These are phyloP conservation scores for Tolypocladium cylindrosporum DNA, from an alignment of 2,329 filamentous ascomycete species.

Conservation along the genomic window DNA sequence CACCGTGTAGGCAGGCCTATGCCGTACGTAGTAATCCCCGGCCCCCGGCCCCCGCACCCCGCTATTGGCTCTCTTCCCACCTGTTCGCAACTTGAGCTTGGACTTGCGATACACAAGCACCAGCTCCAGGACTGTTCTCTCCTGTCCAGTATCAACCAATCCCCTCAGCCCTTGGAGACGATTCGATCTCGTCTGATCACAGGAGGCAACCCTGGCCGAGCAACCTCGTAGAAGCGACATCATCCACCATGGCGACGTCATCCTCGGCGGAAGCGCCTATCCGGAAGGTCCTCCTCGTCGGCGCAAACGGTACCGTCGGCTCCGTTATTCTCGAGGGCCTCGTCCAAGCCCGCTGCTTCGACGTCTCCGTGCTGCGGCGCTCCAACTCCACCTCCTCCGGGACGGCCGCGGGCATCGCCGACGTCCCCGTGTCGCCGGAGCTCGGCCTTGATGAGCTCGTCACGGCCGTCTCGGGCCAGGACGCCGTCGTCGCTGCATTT, in stretches of 20 bases:
- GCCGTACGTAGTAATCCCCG: too few species aligned
- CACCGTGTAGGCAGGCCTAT: too few species aligned
- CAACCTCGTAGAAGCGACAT: background rate
- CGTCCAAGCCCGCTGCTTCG: slow-evolving; percentile 27
- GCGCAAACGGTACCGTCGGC: slow-evolving; percentile 29
- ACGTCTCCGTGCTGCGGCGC: slow-evolving; percentile 46
- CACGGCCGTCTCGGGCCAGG: slow-evolving; percentile 40
- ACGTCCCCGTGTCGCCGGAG: slow-evolving; percentile 17
- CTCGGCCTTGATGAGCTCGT: slow-evolving; percentile 27
- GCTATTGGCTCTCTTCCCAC: too few species aligned
- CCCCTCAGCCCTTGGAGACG: background rate
- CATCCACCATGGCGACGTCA: background rate
- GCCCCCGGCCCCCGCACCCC: too few species aligned
- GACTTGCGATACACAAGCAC: background rate
- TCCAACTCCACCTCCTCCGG: slow-evolving; percentile 18
- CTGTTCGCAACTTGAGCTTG: background rate
- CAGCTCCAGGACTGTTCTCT: background rate
- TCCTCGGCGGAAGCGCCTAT: slow-evolving; percentile 5
- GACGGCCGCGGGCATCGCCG: slow-evolving; percentile 7
- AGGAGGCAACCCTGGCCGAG: background rate
- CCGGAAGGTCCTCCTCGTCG: slow-evolving; percentile 23
- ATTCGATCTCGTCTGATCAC: background rate
- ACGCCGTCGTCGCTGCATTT: slow-evolving; percentile 40
- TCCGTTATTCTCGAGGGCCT: slow-evolving; percentile 26
- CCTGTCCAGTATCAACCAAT: background rate